phyloP scores from a whole-genome alignment of 257 asterid species.

The Gardenia jasminoides region DNA sequence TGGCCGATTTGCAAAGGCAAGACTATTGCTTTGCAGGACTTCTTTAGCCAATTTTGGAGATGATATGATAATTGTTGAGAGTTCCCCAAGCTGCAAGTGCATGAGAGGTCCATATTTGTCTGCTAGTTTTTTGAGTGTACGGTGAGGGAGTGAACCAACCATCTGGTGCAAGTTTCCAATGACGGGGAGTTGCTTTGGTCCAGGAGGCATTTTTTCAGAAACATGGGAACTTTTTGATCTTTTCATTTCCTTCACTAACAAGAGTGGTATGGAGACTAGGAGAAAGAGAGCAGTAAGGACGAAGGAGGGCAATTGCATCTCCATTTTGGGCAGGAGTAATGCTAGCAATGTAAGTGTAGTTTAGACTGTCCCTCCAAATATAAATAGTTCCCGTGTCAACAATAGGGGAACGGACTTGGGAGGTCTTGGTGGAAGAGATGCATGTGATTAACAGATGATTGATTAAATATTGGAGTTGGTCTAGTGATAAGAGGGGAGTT shows the following conservation, averaged over 20 bases:
- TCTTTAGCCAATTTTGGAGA: conserved; percentile 29
- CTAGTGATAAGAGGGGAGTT: too few species aligned
- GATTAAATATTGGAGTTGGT: too few species aligned
- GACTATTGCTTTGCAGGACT: conserved; percentile 27
- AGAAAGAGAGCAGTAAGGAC: neutral
- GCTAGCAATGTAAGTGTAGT: neutral
- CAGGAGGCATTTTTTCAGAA: conserved; percentile 21
- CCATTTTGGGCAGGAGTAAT: neutral
- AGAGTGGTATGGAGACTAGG: neutral
- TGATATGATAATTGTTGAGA: conserved; percentile 26
- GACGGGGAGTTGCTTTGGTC: conserved; percentile 28
- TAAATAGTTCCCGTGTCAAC: too few species aligned
- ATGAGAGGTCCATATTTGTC: conserved; percentile 25
- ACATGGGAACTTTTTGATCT: neutral
- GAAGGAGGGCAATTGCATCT: neutral
- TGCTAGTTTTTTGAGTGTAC: conserved; percentile 11
- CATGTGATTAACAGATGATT: too few species aligned
- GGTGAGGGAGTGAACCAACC: conserved; percentile 25
- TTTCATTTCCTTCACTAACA: neutral
- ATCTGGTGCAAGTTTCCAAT: conserved; percentile 30
- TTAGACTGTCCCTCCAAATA: too few species aligned
- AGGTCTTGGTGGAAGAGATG: too few species aligned
- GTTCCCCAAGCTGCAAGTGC: conserved; percentile 26
- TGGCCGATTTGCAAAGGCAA: conserved; percentile 22
- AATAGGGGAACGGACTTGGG: too few species aligned